A percentile compares a stretch with the other conserved stretches of the same genome.
Evolutionary conservation across 176 grass and related monocot genomes (phyloP).

Genomic region (Tuctoria greenei): DNA sequence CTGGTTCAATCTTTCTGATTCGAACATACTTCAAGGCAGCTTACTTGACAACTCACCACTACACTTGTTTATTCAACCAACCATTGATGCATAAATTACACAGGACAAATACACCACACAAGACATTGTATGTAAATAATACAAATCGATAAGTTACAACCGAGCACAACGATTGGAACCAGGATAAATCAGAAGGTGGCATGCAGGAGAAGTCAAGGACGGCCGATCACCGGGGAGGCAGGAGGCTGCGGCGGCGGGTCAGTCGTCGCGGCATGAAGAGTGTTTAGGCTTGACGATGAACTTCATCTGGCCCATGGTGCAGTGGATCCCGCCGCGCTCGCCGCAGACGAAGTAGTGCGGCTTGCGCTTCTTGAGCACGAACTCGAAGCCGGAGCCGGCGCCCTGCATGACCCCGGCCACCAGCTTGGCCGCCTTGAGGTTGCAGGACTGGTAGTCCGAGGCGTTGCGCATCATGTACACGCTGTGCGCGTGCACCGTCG

Average conservation of each 20-base stretch:
- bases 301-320: conserved; percentile 81
- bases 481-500: conserved; percentile 67
- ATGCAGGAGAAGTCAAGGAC: conserved; percentile 36
- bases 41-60: background rate
- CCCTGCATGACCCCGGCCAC: conserved; percentile 73
- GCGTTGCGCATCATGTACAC: conserved; percentile 74
- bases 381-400: conserved; percentile 64
- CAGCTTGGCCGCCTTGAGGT: conserved; percentile 72
- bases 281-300: conserved; percentile 71
- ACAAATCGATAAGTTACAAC: conserved; percentile 11
- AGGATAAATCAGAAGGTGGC: conserved; percentile 22
- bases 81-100: conserved; percentile 2
- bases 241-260: background rate
- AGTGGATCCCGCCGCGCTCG: conserved; percentile 71
- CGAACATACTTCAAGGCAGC: no score
- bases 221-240: background rate
- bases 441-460: conserved; percentile 60
- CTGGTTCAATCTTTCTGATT: background rate
- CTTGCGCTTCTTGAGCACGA: conserved; percentile 76
- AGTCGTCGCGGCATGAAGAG: conserved; percentile 45
- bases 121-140: background rate
- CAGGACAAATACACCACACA: background rate
- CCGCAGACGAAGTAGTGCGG: conserved; percentile 87
- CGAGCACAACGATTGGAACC: background rate
- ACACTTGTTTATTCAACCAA: conserved; percentile 18